Base-by-base conservation (phyloP, 1,284 basidiomycete genomes). In the Austroboletus olivaceoglutinosus region DNA sequence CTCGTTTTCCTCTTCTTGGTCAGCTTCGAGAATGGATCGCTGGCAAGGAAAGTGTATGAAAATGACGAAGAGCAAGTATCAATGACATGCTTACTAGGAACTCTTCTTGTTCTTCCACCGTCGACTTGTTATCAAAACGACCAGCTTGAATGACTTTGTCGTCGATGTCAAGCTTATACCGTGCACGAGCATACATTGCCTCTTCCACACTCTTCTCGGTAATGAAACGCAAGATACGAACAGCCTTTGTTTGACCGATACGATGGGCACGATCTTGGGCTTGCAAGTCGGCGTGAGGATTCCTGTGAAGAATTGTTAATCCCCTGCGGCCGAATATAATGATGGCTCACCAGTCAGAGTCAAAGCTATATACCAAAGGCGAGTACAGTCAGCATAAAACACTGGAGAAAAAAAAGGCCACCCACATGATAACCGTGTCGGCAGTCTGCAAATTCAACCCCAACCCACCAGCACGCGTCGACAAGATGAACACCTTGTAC, bases 91-190 rank as follows among this genome's bases (percentile, higher is more conserved):
- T 68, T 65, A 92, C 91, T 70, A 98, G 74, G 61, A 96, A 89
- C 64, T 93, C 89, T 68, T 99, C 97, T 63, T 97, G 94, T 70
- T 99, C 97, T 68, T 97, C 95, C 54, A 93, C 91, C 2, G 94
- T 97, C 18, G 95, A 97, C 72, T 98, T 96, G 73, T 99, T 97
- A 72, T 99, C 97, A 77, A 98, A 99, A 53, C 94, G 93, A 80
- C 96, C 96, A 47, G 96, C 96, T 75, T 98, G 94, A 64, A 98
- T 97, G 73, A 99, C 95, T 73, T 99, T 99, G 76, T 97, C 95
- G 70, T 99, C 97, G 67, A 99, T 97, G 65, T 98, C 96, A 46
- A 99, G 87, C 79, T 99, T 99, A 72, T 86, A 92, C 57, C 93
- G 86, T 4, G 97, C 97, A 57, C 94, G 85, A 43, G 91, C 89